A percentile compares a stretch with the other conserved stretches of the same genome.
Evolutionary conservation across 176 grass and related monocot species (phyloP).

Genomic region (Coix lacrymajobi): DNA sequence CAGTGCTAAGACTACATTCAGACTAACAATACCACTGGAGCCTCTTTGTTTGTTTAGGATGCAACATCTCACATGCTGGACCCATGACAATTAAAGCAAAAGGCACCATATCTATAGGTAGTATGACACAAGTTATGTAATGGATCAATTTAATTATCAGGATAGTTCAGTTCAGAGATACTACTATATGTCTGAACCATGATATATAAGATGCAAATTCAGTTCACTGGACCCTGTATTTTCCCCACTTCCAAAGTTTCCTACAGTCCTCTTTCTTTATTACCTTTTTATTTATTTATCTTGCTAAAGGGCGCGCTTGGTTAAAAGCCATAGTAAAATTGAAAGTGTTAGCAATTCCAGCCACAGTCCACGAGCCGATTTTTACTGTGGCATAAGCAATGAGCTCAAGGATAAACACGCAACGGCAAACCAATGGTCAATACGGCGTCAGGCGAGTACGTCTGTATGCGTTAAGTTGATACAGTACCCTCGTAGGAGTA

Average conservation of each 20-base stretch:
- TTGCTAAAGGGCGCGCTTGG: too few relatives aligned
- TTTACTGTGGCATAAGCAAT: background rate
- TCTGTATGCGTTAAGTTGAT: background rate
- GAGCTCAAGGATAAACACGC: background rate
- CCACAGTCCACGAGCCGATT: background rate
- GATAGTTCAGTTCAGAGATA: background rate
- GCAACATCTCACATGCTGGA: background rate
- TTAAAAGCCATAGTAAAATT: background rate
- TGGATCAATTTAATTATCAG: background rate
- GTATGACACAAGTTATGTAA: background rate
- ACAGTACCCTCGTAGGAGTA: slow-evolving; percentile 82
- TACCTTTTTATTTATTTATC: too few relatives aligned
- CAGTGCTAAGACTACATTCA: background rate
- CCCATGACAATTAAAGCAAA: background rate
- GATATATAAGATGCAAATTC: background rate
- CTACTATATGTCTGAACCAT: background rate
- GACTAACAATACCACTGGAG: background rate
- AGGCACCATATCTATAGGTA: background rate
- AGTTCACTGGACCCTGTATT: background rate
- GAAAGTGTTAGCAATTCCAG: background rate
- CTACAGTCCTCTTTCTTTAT: too few relatives aligned
- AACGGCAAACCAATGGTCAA: background rate
- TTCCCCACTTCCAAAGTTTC: background rate
- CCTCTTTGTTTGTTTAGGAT: background rate
- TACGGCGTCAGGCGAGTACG: background rate